phyloP scores from a whole-genome alignment of 352 stramenopile species.

The Globisporangium takayamanum region DNA sequence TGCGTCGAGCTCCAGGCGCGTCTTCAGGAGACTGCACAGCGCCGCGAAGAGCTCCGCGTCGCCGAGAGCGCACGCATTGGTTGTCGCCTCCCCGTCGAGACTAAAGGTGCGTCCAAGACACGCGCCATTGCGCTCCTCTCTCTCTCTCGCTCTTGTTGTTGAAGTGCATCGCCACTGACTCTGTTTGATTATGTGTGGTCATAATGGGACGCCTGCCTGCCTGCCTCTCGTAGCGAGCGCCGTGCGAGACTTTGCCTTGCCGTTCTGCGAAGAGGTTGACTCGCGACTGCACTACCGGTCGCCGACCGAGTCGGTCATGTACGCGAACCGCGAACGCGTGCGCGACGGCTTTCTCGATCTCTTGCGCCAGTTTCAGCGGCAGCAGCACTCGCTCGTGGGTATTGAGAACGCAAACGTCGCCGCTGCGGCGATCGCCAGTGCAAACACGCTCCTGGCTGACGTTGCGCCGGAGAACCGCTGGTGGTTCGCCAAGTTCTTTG shows the following conservation, averaged over 20 bases:
- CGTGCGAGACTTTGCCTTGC: slow-evolving; percentile 46
- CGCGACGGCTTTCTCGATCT: slow-evolving; percentile 53
- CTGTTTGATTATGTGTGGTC: background rate
- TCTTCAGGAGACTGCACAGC: slow-evolving; percentile 21
- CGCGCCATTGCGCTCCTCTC: too few species aligned
- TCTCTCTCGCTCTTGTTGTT: background rate
- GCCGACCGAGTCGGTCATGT: slow-evolving; percentile 39
- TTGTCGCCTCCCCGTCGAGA: slow-evolving; percentile 45
- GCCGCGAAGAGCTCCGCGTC: slow-evolving; percentile 40
- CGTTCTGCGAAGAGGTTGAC: slow-evolving; percentile 63
- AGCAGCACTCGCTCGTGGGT: slow-evolving; percentile 43
- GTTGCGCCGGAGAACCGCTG: slow-evolving; percentile 51
- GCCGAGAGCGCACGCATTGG: slow-evolving; percentile 47
- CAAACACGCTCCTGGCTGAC: slow-evolving; percentile 26
- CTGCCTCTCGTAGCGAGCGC: slow-evolving; percentile 17
- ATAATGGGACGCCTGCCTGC: background rate
- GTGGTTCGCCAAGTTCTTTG: slow-evolving; percentile 78
- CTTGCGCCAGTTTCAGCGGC: slow-evolving; percentile 51
- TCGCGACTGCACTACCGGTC: slow-evolving; percentile 62
- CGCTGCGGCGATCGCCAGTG: slow-evolving; percentile 20
- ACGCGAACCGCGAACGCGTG: slow-evolving; percentile 62
- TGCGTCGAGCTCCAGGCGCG: slow-evolving; percentile 23
- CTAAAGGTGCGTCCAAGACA: slow-evolving; percentile 18
- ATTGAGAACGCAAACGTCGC: slow-evolving; percentile 28
- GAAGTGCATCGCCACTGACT: background rate